Conservation (phyloP, 78 protist species). For the Andalucia godoyi region DNA sequence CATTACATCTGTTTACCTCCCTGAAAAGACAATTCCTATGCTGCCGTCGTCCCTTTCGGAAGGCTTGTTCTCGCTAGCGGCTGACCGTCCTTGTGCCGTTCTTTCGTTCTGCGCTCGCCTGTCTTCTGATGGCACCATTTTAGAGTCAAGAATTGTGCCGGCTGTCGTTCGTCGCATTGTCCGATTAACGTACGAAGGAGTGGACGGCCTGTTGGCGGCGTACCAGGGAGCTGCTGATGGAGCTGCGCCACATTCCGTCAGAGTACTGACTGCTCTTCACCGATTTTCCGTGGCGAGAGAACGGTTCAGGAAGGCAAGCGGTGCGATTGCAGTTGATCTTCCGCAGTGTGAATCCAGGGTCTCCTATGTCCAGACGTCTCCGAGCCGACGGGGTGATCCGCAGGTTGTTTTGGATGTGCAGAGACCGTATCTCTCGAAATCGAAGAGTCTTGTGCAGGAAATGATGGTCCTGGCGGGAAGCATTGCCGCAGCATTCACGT, state of each 20-base stretch:
- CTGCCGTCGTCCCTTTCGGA: background rate
- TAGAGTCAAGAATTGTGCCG: background rate
- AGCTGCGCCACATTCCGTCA: background rate
- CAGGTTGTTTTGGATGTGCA: background rate
- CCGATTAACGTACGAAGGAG: background rate
- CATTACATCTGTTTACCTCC: background rate
- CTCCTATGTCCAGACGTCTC: too few species aligned
- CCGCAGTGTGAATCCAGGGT: too few species aligned
- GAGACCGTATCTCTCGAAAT: background rate
- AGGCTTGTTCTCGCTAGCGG: too few species aligned
- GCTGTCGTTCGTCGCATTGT: background rate
- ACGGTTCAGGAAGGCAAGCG: background rate
- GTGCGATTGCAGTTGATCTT: too few species aligned
- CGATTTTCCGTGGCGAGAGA: background rate
- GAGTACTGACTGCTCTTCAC: background rate
- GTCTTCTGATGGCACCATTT: background rate
- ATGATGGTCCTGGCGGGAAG: background rate
- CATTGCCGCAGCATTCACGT: background rate
- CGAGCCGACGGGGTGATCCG: too few species aligned
- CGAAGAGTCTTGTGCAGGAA: background rate
- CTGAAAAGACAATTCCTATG: background rate
- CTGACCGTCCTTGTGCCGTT: background rate
- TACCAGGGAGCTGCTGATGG: too few species aligned
- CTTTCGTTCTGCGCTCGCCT: background rate
- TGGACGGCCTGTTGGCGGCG: too few species aligned